Evolutionary conservation across 2,329 filamentous ascomycete species (phyloP).

Genomic region (Colletotrichum nymphaeae): DNA sequence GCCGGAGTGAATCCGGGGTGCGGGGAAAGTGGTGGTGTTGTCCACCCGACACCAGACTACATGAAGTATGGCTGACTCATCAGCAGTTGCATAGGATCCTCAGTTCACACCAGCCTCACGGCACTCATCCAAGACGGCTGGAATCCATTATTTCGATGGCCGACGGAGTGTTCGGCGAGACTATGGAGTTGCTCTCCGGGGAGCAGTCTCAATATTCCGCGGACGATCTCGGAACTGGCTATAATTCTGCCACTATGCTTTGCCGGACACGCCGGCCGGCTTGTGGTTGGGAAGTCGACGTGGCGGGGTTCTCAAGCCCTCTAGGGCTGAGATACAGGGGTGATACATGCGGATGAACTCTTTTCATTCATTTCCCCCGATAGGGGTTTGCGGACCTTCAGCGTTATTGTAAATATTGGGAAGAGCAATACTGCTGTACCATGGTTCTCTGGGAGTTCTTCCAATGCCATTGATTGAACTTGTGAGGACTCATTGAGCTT

Average conservation of each 20-base stretch:
- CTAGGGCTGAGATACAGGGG: conserved; percentile 17
- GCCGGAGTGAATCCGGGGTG: too few relatives aligned
- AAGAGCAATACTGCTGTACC: neutral
- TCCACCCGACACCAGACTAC: too few relatives aligned
- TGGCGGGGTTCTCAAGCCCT: neutral
- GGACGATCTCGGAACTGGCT: too few relatives aligned
- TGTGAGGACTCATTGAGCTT: neutral
- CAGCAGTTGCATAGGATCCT: too few relatives aligned
- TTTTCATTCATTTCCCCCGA: neutral
- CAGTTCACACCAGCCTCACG: too few relatives aligned
- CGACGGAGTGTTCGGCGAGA: neutral
- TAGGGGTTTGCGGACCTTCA: neutral
- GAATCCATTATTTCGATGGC: neutral
- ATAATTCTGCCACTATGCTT: too few relatives aligned
- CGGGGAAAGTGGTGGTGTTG: too few relatives aligned
- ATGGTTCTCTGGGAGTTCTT: neutral
- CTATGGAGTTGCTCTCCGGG: neutral
- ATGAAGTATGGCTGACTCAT: too few relatives aligned
- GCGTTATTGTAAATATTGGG: neutral
- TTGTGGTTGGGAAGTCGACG: neutral
- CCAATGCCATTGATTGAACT: neutral
- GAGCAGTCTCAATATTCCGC: neutral
- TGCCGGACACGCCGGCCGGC: neutral
- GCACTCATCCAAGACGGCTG: neutral
- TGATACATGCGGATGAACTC: neutral